These are phyloP conservation scores for Pisolithus sp. DNA, from an alignment of 768 basidiomycete species.

Conservation along the genomic window DNA sequence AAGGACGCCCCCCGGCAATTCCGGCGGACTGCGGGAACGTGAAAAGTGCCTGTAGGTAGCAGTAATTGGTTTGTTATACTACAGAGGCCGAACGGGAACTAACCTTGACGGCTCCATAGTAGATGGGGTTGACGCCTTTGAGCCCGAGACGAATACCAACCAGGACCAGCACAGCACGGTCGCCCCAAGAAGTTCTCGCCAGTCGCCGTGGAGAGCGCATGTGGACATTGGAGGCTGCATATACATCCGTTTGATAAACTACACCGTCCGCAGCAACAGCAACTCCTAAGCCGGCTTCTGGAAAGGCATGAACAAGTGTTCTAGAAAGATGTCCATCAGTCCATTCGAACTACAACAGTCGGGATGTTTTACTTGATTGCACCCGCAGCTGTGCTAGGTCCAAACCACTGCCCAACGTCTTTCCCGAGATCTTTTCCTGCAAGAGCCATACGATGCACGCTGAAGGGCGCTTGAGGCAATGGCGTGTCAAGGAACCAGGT, in stretches of 20 bases:
- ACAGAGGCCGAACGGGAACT: slow-evolving; percentile 7
- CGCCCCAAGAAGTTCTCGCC: slow-evolving; percentile 58
- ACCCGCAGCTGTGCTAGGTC: slow-evolving; percentile 94
- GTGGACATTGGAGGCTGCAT: slow-evolving; percentile 53
- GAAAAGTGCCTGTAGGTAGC: slow-evolving; percentile 58
- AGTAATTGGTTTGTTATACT: background rate
- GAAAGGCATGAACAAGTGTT: slow-evolving; percentile 70
- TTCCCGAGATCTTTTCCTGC: slow-evolving; percentile 94
- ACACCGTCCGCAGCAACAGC: slow-evolving; percentile 77
- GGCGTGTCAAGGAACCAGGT: slow-evolving; percentile 96
- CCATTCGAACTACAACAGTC: background rate
- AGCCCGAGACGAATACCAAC: slow-evolving; percentile 84
- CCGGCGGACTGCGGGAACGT: slow-evolving; percentile 94
- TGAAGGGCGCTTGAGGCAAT: slow-evolving; percentile 77
- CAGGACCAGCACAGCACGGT: slow-evolving; percentile 77
- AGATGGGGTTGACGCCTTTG: slow-evolving; percentile 92
- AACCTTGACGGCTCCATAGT: slow-evolving; percentile 81
- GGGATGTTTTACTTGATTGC: slow-evolving; percentile 71
- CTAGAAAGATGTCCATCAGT: slow-evolving; percentile 32
- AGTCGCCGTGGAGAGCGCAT: slow-evolving; percentile 25
- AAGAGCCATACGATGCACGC: slow-evolving; percentile 92
- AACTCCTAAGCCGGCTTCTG: slow-evolving; percentile 75
- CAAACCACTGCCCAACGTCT: slow-evolving; percentile 97
- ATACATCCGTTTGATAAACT: slow-evolving; percentile 82
- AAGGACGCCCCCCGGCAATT: slow-evolving; percentile 93